Evolutionary conservation across 1,284 basidiomycete species (phyloP).

Genomic region (Puccinia triticina): DNA sequence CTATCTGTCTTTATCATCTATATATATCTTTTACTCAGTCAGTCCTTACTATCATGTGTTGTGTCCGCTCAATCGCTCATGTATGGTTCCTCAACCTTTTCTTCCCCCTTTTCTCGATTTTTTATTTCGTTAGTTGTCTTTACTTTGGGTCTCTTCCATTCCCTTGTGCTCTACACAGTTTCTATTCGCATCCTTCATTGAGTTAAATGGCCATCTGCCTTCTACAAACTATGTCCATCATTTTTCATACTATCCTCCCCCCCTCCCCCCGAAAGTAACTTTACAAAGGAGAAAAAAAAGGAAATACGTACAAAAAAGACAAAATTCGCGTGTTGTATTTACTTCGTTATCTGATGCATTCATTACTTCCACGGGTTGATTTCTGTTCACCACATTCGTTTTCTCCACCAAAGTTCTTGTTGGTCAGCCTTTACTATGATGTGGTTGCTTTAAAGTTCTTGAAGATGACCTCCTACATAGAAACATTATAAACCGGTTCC

Average conservation of each 20-base stretch:
- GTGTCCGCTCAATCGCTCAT: not conserved
- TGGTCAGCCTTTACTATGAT: too few species aligned
- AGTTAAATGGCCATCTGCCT: not conserved
- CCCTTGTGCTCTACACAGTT: not conserved
- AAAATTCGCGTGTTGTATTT: conserved; percentile 2
- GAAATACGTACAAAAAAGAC: conserved; percentile 6
- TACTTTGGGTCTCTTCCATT: not conserved
- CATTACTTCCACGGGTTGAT: not conserved
- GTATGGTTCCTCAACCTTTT: not conserved
- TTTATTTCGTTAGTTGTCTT: not conserved
- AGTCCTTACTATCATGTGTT: not conserved
- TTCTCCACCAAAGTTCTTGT: not conserved
- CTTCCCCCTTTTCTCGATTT: not conserved
- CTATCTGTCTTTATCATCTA: not conserved
- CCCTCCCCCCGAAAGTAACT: not conserved
- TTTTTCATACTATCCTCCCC: not conserved
- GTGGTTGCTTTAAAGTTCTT: not conserved
- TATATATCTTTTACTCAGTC: not conserved
- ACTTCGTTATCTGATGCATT: not conserved
- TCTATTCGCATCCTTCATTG: not conserved
- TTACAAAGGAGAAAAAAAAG: not conserved
- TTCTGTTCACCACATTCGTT: not conserved
- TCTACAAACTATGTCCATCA: not conserved
- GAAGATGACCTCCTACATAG: not conserved
- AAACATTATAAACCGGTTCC: not conserved